A percentile compares a stretch with the other conserved stretches of the same genome.
Conservation (phyloP, 352 stramenopile species). For the Hyaloperonospora arabidopsidis region DNA sequence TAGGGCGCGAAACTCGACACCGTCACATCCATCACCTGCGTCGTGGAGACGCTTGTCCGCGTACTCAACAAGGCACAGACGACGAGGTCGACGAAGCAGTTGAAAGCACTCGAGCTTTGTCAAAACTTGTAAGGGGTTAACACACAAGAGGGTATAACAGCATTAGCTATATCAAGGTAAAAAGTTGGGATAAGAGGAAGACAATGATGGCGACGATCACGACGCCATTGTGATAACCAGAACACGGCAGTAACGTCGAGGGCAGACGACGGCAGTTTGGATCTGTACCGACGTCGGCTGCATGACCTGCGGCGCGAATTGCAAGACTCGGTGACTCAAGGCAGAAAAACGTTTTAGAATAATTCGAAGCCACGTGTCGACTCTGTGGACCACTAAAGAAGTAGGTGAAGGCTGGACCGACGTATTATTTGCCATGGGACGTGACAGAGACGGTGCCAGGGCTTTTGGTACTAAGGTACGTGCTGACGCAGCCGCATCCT, state of each 20-base stretch:
- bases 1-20: no score
- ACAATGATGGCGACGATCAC: no score
- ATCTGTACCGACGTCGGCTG: conserved; percentile 27
- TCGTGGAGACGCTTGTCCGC: no score
- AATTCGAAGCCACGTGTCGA: conserved; percentile 13
- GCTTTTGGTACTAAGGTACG: conserved; percentile 55
- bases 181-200: no score
- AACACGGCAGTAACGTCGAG: conserved; percentile 28
- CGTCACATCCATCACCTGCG: no score
- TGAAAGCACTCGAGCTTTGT: no score
- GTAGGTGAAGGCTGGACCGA: conserved; percentile 12
- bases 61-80: no score
- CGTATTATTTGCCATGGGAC: conserved; percentile 43
- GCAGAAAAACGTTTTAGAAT: conserved; percentile 40
- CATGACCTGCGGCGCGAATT: conserved; percentile 28
- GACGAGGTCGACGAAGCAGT: no score
- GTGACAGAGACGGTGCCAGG: conserved; percentile 53
- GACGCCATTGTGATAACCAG: conserved; percentile 11
- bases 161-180: no score
- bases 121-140: no score
- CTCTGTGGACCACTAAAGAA: conserved; percentile 5
- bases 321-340: conserved; percentile 20
- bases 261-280: conserved; percentile 37
- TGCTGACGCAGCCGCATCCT: conserved; percentile 82
- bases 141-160: no score